A percentile compares a stretch with the other conserved stretches of the same genome.
These are phyloP conservation scores for Tilletia walkeri DNA, from an alignment of 1,284 basidiomycete genomes.

Conservation along the genomic window DNA sequence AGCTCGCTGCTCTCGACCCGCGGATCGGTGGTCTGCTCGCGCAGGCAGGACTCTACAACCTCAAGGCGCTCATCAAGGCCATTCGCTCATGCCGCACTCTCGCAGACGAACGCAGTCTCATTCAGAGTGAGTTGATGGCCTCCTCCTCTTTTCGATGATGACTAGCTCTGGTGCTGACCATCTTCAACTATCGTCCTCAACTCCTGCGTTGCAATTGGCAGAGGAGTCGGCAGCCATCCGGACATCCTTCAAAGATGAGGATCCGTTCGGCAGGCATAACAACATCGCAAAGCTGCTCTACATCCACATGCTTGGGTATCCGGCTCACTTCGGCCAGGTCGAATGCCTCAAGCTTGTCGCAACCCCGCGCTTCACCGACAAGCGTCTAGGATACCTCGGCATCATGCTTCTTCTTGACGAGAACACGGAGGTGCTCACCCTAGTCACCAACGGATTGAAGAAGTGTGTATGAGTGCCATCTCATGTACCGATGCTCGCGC, in stretches of 20 bases:
- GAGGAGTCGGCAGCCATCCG: conserved; percentile 97
- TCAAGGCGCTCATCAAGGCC: conserved; percentile 58
- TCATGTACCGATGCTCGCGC: neutral
- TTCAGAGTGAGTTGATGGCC: conserved; percentile 62
- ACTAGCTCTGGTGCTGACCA: no score
- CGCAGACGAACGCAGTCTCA: conserved; percentile 94
- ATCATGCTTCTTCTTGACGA: conserved; percentile 98
- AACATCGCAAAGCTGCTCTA: conserved; percentile 98
- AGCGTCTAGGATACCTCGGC: conserved; percentile 91
- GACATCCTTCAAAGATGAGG: conserved; percentile 93
- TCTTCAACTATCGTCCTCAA: no score
- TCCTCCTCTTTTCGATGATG: no score
- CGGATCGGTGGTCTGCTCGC: conserved; percentile 54
- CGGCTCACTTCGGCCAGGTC: conserved; percentile 98
- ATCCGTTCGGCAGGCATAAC: conserved; percentile 77
- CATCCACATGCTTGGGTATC: conserved; percentile 99
- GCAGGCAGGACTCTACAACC: conserved; percentile 54
- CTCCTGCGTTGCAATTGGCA: neutral
- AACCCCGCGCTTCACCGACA: conserved; percentile 94
- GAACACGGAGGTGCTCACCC: conserved; percentile 93
- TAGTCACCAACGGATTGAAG: conserved; percentile 97
- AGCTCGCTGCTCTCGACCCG: conserved; percentile 55
- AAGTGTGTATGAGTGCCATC: conserved; percentile 67
- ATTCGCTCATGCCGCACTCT: conserved; percentile 72
- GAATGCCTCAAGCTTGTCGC: conserved; percentile 99